A percentile compares a stretch with the other conserved stretches of the same genome.
These are phyloP conservation scores for Castanopsis chinensis DNA, from an alignment of 306 rosid genomes.

Conservation along the genomic window DNA sequence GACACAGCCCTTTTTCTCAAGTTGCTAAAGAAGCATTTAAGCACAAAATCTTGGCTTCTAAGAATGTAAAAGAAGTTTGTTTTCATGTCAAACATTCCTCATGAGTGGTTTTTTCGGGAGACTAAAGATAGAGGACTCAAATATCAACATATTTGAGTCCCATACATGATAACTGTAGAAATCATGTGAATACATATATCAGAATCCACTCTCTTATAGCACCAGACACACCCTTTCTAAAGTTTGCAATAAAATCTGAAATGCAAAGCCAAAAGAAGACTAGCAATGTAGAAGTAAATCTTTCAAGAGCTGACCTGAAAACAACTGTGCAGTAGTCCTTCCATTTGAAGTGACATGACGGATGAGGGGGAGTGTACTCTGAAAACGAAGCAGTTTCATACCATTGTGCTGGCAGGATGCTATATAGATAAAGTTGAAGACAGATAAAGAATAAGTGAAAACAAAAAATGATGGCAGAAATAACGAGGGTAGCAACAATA, in stretches of 20 bases:
- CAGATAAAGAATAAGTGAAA: not conserved
- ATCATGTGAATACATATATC: not conserved
- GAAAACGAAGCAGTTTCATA: no score
- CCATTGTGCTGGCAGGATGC: no score
- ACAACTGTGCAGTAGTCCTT: constrained; percentile 97
- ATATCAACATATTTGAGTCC: not conserved
- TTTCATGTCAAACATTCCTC: no score
- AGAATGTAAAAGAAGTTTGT: no score
- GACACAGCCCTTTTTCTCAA: no score
- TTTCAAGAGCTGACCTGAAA: constrained; percentile 61
- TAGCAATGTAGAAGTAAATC: constrained; percentile 11
- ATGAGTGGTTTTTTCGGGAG: no score
- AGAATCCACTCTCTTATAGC: not conserved
- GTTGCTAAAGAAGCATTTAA: no score
- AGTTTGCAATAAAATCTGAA: not conserved
- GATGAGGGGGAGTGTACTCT: constrained; percentile 91
- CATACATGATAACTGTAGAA: not conserved
- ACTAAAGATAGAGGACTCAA: not conserved
- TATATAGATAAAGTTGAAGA: not conserved
- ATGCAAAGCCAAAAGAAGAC: not conserved
- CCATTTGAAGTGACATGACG: constrained; percentile 84
- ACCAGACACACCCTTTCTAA: not conserved
- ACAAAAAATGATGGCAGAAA: not conserved
- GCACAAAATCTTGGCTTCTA: no score
- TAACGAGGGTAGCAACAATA: constrained; percentile 18